Percentiles rank a stretch among this genome's conserved stretches.
Evolutionary conservation across 2,329 filamentous ascomycete genomes (phyloP).

Genomic region (Aaosphaeria pasadenensis): DNA sequence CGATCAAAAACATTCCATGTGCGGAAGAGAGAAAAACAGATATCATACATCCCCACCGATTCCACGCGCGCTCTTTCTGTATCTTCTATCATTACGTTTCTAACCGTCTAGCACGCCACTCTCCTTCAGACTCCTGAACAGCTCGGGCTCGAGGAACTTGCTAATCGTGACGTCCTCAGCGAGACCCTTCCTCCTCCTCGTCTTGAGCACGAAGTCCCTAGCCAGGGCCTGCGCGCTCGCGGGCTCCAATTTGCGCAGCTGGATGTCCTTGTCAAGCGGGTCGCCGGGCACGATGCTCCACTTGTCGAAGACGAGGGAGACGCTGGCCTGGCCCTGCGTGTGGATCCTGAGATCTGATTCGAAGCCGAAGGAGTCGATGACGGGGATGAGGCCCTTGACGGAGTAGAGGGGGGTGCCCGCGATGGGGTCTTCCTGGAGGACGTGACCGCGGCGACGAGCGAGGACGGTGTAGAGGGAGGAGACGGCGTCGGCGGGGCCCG

Average conservation of each 20-base stretch:
- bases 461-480: constrained; percentile 89
- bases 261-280: constrained; percentile 82
- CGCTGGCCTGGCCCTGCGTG: constrained; percentile 86
- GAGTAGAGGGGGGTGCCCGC: constrained; percentile 92
- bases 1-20: no score
- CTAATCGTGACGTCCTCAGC: constrained; percentile 94
- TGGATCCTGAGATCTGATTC: constrained; percentile 96
- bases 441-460: constrained; percentile 82
- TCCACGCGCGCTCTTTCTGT: no score
- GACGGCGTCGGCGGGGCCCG: constrained; percentile 84
- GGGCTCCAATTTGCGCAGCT: constrained; percentile 80
- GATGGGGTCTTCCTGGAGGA: constrained; percentile 89
- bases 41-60: no score
- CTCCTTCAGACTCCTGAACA: constrained; percentile 84
- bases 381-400: constrained; percentile 85
- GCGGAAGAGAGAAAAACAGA: no score
- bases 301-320: constrained; percentile 89
- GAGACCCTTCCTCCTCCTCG: constrained; percentile 84
- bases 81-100: background rate
- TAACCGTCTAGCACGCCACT: constrained; percentile 75
- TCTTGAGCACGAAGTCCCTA: constrained; percentile 95
- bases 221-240: constrained; percentile 86
- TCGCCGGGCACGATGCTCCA: constrained; percentile 97
- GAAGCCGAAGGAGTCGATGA: constrained; percentile 97
- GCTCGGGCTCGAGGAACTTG: constrained; percentile 93